Evolutionary conservation across 352 stramenopile species (phyloP), one percentile per base, ranked within the genome.

Genomic region (Blastocystis sp.): DNA sequence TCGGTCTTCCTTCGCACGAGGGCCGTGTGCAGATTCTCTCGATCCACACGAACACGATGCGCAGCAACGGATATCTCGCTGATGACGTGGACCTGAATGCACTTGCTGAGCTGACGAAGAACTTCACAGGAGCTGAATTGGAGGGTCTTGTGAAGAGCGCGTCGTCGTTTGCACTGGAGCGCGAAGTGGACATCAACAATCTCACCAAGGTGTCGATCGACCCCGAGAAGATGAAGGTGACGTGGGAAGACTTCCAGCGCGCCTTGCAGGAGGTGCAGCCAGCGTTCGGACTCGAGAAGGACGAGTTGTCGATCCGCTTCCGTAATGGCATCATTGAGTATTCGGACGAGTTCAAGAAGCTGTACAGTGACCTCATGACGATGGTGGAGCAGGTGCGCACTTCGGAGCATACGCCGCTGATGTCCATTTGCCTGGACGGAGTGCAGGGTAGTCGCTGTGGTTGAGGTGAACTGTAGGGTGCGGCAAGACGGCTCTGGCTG

Each of bases 41-140:
- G 80, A 99, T 99, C 90, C 97, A 99, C 91, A 99, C 96, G 1
- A 94, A 96, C 26, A 94, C 92, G 53, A 96, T 97, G 93, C 91
- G 91, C 70, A 37, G 53, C 29, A 89, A 82, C 50, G 61, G 69
- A 37, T 90, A 89, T 47, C 84, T 90, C n/a, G 76, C 26, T 15
- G 55, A 76, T n/a, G 87, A 90, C 50, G 79, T 90, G 37, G 89
- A 90, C 53, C 2, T 90, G 43, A 43, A 9, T 9, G 91, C 98
- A 89, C 92, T 99, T 43, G 95, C 97, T 13, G 93, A 96, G 79
- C 93, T 94, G 68, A 98, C 96, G 8, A 99, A 99, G 91, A 99
- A 99, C 91, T 99, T 98, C 92, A 98, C 95, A 0, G 97, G 97
- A 76, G 97, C 97, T 1, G 97, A 99, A 90, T 94, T 99, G 79